Evolutionary conservation across 139 green algal species (phyloP).

Genomic region (Desmodesmus armatus): DNA sequence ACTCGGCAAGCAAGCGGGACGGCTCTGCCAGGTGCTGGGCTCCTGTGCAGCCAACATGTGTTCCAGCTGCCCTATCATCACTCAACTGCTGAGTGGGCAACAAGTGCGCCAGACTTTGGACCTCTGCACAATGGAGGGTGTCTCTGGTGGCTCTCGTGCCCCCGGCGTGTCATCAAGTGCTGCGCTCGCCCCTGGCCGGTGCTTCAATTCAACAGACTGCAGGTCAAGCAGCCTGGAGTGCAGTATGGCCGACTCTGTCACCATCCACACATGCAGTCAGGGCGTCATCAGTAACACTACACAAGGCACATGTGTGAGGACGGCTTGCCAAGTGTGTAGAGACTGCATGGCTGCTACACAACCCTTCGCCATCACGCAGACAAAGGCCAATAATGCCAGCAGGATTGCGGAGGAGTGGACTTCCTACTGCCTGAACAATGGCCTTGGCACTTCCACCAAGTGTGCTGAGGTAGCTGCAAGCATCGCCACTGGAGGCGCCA

Average conservation of each 20-base stretch:
- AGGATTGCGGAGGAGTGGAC: no score
- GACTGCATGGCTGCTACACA: no score
- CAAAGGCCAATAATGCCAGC: no score
- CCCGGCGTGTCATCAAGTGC: background rate
- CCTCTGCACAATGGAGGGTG: background rate
- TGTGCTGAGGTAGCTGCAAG: no score
- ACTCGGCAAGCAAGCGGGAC: no score
- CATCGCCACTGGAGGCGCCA: no score
- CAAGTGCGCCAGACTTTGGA: background rate
- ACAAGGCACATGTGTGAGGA: no score
- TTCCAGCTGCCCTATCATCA: background rate
- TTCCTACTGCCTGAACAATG: no score
- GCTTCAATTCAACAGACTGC: background rate
- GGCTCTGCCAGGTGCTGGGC: background rate
- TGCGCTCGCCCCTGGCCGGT: background rate
- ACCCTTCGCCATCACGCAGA: no score
- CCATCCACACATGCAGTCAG: background rate
- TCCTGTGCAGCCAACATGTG: background rate
- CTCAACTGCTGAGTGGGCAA: background rate
- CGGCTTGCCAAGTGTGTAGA: no score
- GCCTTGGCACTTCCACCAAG: no score
- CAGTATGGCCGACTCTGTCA: background rate
- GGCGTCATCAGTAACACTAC: background rate
- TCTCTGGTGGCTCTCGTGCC: background rate
- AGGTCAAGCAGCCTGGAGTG: background rate